A percentile compares a stretch with the other conserved stretches of the same genome.
Conservation (phyloP, 2,329 filamentous ascomycete species). For the Aspergillus clavatus region DNA sequence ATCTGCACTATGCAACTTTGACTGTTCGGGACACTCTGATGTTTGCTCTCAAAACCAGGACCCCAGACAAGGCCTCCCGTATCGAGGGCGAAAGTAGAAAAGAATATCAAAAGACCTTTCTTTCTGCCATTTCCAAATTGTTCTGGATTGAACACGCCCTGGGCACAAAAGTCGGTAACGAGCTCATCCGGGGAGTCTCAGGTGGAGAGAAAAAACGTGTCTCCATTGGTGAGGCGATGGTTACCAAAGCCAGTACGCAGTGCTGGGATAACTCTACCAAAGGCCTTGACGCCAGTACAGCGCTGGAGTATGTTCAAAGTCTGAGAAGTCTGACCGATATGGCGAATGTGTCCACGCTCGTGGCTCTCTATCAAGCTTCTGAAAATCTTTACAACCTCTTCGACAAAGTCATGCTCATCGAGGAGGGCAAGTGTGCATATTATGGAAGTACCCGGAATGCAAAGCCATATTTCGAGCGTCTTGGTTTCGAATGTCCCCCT, state of each 20-base stretch:
- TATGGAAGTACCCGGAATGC: slow-evolving; percentile 62
- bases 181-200: slow-evolving; percentile 66
- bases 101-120: slow-evolving; percentile 58
- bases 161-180: slow-evolving; percentile 69
- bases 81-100: slow-evolving; percentile 58
- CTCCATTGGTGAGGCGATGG: slow-evolving; percentile 71
- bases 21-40: slow-evolving; percentile 69
- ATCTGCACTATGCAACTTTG: slow-evolving; percentile 72
- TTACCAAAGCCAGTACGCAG: slow-evolving; percentile 61
- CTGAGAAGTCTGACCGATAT: slow-evolving; percentile 63
- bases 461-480: slow-evolving; percentile 62
- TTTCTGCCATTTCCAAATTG: slow-evolving; percentile 63
- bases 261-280: slow-evolving; percentile 75
- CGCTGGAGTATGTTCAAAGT: slow-evolving; percentile 66
- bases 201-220: slow-evolving; percentile 75
- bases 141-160: slow-evolving; percentile 70
- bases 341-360: slow-evolving; percentile 55
- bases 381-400: slow-evolving; percentile 52
- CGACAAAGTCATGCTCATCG: slow-evolving; percentile 64
- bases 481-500: slow-evolving; percentile 68
- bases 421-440: slow-evolving; percentile 66
- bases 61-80: slow-evolving; percentile 58
- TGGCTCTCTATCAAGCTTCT: slow-evolving; percentile 67
- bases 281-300: slow-evolving; percentile 69
- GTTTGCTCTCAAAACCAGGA: slow-evolving; percentile 66